Percentiles rank a stretch among this genome's conserved stretches.
phyloP scores from a whole-genome alignment of 2,329 filamentous ascomycete genomes.

The Alternaria alternata region DNA sequence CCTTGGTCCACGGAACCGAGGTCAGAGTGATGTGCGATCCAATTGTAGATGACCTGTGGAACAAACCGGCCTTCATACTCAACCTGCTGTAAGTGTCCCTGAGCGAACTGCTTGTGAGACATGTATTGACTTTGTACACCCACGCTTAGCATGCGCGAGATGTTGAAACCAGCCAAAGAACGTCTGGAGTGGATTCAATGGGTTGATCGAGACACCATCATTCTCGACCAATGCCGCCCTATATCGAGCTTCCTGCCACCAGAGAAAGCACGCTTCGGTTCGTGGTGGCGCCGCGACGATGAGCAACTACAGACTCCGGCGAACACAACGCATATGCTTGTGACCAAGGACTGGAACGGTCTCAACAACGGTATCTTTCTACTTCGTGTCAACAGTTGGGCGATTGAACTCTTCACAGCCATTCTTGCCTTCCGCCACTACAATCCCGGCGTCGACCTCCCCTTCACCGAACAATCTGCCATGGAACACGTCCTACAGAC shows the following conservation, averaged over 20 bases:
- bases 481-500: slow-evolving; percentile 52
- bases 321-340: slow-evolving; percentile 45
- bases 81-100: slow-evolving; percentile 36
- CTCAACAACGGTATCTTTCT: slow-evolving; percentile 57
- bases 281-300: slow-evolving; percentile 19
- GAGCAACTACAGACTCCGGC: not conserved
- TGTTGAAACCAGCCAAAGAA: slow-evolving; percentile 49
- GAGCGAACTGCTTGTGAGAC: too few species aligned
- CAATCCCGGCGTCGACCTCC: slow-evolving; percentile 45
- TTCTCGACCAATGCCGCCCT: slow-evolving; percentile 55
- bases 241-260: slow-evolving; percentile 52
- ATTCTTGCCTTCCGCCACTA: slow-evolving; percentile 53
- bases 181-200: slow-evolving; percentile 56
- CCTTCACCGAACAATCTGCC: slow-evolving; percentile 53
- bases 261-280: slow-evolving; percentile 24
- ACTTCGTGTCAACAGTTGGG: slow-evolving; percentile 52
- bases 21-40: slow-evolving; percentile 53
- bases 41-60: slow-evolving; percentile 56
- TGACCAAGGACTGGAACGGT: slow-evolving; percentile 52
- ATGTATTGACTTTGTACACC: too few species aligned
- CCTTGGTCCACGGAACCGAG: slow-evolving; percentile 52
- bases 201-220: slow-evolving; percentile 56
- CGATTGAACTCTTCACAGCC: slow-evolving; percentile 50
- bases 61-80: slow-evolving; percentile 56
- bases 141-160: slow-evolving; percentile 26